These are phyloP conservation scores for Fraxinus velutina DNA, from an alignment of 305 asterid species.

Conservation along the genomic window DNA sequence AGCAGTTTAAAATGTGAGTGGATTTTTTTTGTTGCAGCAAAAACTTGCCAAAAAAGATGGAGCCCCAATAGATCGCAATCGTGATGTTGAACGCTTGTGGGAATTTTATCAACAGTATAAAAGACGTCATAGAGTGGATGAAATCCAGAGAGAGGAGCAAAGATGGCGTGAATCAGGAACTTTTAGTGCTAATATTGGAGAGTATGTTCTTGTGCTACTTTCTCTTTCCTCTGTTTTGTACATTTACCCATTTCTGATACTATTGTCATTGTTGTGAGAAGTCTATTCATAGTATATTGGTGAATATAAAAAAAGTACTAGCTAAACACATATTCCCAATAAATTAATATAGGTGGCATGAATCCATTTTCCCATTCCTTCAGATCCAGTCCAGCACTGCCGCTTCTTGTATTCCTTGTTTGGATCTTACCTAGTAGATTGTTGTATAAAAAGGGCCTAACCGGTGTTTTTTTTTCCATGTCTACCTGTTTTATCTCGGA, in stretches of 20 bases:
- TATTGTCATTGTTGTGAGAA: conserved; percentile 14
- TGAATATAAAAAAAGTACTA: neutral
- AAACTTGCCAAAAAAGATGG: conserved; percentile 88
- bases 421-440: conserved; percentile 16
- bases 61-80: conserved; percentile 68
- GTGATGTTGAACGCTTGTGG: conserved; percentile 83
- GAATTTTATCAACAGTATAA: conserved; percentile 83
- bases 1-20: conserved; percentile 1
- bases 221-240: conserved; percentile 13
- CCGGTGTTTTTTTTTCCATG: conserved; percentile 22
- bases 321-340: neutral
- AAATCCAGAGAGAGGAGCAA: conserved; percentile 79
- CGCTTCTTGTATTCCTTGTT: conserved; percentile 6
- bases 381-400: neutral
- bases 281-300: conserved; percentile 10
- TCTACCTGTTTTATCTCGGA: conserved; percentile 49
- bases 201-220: conserved; percentile 44
- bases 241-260: conserved; percentile 19
- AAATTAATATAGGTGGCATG: neutral
- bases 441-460: conserved; percentile 17
- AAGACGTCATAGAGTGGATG: conserved; percentile 81
- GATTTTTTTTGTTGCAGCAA: conserved; percentile 57
- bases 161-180: conserved; percentile 86
- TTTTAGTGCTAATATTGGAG: conserved; percentile 65
- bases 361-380: neutral